These are phyloP conservation scores for Tricladium varicosporioides DNA, from an alignment of 2,329 filamentous ascomycete species.

Conservation along the genomic window DNA sequence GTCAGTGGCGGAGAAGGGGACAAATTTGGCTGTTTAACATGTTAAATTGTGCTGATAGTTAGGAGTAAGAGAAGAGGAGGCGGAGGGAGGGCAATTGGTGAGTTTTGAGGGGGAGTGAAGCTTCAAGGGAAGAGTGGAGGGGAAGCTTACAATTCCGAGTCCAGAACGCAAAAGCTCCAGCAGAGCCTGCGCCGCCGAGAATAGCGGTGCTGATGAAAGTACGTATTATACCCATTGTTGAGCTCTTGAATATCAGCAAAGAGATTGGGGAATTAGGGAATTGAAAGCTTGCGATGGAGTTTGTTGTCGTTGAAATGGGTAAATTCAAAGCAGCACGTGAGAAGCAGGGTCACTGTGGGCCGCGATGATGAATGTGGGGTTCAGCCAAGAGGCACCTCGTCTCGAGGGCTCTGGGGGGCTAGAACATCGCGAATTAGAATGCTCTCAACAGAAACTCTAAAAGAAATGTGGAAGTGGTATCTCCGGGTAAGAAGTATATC, in stretches of 20 bases:
- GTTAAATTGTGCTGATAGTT: background rate
- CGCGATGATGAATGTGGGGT: too few species aligned
- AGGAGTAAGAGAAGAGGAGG: background rate
- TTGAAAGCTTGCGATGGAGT: background rate
- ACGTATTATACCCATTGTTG: constrained; percentile 21
- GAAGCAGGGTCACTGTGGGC: too few species aligned
- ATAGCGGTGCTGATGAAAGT: constrained; percentile 21
- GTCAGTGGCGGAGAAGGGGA: constrained; percentile 57
- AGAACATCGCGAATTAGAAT: too few species aligned
- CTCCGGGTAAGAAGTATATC: too few species aligned
- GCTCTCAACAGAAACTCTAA: too few species aligned
- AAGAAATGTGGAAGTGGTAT: too few species aligned
- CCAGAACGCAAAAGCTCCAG: constrained; percentile 23
- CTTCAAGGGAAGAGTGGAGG: background rate
- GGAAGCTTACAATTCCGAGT: constrained; percentile 15
- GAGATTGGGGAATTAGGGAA: background rate
- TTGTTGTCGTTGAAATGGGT: too few species aligned
- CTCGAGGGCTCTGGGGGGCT: background rate
- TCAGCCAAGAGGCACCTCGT: background rate
- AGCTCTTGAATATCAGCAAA: background rate
- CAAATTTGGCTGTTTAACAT: constrained; percentile 34
- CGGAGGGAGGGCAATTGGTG: background rate
- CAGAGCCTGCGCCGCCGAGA: constrained; percentile 19
- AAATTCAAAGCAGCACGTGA: too few species aligned
- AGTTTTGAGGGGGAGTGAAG: background rate